Percentiles rank a stretch among this genome's conserved stretches.
Evolutionary conservation across 176 grass and related monocot genomes (phyloP).

Genomic region (Saccharum spontaneum): DNA sequence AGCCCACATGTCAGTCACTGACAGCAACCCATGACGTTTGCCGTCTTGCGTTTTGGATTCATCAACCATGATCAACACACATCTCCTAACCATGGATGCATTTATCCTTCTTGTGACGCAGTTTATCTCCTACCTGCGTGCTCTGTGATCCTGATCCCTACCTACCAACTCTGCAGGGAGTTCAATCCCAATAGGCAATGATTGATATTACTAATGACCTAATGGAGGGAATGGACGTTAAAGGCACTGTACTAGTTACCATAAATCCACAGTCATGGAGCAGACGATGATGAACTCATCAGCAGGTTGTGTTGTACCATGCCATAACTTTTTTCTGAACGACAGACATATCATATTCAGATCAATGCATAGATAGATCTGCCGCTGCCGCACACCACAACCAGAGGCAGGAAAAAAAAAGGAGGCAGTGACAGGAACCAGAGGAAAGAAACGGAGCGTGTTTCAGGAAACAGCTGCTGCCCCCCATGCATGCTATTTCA

Average conservation of each 20-base stretch:
- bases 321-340: neutral
- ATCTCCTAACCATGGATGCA: too few relatives aligned
- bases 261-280: neutral
- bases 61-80: too few relatives aligned
- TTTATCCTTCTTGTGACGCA: too few relatives aligned
- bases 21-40: too few relatives aligned
- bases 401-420: neutral
- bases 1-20: too few relatives aligned
- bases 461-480: conserved; percentile 31
- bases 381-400: neutral
- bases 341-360: neutral
- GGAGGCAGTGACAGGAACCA: neutral
- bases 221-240: too few relatives aligned
- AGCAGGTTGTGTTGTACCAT: neutral
- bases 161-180: neutral
- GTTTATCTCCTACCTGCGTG: too few relatives aligned
- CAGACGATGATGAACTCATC: neutral
- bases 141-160: too few relatives aligned
- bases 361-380: conserved; percentile 5
- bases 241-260: too few relatives aligned
- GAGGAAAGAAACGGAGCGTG: neutral
- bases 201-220: too few relatives aligned
- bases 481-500: neutral
- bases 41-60: too few relatives aligned
- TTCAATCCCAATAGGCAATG: too few relatives aligned